phyloP scores from a whole-genome alignment of 140 eudicot genomes.

The Bidens hawaiensis region DNA sequence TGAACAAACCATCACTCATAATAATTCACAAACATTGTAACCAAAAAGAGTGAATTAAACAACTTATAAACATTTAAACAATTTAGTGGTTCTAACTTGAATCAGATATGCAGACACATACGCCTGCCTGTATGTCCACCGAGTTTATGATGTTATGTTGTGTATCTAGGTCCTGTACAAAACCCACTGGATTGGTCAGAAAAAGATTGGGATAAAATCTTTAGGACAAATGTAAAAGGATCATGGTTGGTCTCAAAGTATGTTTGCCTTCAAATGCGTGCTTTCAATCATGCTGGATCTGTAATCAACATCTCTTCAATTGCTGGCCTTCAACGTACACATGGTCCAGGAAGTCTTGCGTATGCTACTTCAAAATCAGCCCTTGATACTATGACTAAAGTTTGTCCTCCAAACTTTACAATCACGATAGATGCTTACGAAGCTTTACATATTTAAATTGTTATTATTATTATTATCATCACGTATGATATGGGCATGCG shows the following conservation, averaged over 20 bases:
- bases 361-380: constrained; percentile 32
- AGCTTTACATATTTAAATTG: background rate
- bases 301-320: constrained; percentile 30
- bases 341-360: constrained; percentile 6
- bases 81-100: no score
- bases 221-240: background rate
- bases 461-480: background rate
- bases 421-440: background rate
- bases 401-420: background rate
- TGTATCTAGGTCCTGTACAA: background rate
- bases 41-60: no score
- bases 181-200: background rate
- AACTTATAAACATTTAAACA: no score
- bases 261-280: background rate
- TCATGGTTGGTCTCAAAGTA: background rate
- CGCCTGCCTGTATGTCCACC: no score
- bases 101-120: no score
- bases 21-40: no score
- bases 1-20: no score
- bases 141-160: no score
- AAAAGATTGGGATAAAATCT: background rate
- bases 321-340: constrained; percentile 4
- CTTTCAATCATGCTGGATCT: constrained; percentile 21
- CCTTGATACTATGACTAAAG: constrained; percentile 28
- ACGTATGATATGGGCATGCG: no score